Evolutionary conservation across 2,329 filamentous ascomycete genomes (phyloP), one percentile per base, ranked within the genome.

Genomic region (Ophiostoma sp.): DNA sequence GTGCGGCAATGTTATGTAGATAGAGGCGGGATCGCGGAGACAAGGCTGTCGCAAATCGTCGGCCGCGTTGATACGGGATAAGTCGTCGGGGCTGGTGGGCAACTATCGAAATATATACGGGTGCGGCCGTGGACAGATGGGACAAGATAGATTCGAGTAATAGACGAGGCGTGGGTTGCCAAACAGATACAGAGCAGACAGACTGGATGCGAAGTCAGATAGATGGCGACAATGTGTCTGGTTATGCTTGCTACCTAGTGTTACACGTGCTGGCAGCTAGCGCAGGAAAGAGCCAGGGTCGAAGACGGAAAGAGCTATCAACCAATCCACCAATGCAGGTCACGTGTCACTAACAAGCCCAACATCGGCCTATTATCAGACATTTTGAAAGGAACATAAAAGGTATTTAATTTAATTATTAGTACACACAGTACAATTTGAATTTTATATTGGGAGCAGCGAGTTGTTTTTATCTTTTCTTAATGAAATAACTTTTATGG

Each of bases 11-110:
- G 15, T 20, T 3, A 20, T 33, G 27, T 17, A 20, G 31, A 33
- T 17, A 35, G 57, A 23, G 20, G 20, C n/a, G 62, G 62, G 33
- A 23, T 65, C 62, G 35, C n/a, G 4, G 60, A n/a, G 31, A 23
- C 62, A 35, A 65, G 62, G 62, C 62, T 65, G 62, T 41, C 57
- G 57, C 23, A 57, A n/a, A 57, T 57, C 52, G 52, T 27, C 23
- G 10, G 52, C 27, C 52, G 52, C 57, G 20, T 35, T 20, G 31
- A 35, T 62, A n/a, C 20, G 17, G n/a, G 44, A 39, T 13, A 31
- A 48, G 44, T n/a, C 17, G 52, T 57, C 52, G 52, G 23, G 10
- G 17, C 4, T 17, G 6, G 23, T 57, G 52, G 44, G 17, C 7
- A 48, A 48, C 5, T 48, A 20, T 20, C 17, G 44, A n/a, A n/a